These are phyloP conservation scores for Gremmenia infestans DNA, from an alignment of 2,329 filamentous ascomycete species.

Conservation along the genomic window DNA sequence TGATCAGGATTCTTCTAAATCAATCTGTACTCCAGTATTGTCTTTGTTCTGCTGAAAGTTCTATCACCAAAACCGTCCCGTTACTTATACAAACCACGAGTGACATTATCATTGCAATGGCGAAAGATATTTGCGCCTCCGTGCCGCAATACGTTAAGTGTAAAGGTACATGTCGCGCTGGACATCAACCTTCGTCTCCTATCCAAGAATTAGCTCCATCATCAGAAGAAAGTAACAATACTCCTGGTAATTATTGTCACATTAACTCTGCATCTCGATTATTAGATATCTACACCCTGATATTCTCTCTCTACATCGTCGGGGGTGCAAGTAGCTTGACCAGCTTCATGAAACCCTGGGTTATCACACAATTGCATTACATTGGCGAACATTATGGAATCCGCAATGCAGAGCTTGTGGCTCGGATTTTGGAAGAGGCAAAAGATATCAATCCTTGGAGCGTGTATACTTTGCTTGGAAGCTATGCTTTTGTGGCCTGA, in stretches of 20 bases:
- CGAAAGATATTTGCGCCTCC: background rate
- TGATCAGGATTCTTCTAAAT: background rate
- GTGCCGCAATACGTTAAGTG: background rate
- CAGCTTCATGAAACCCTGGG: background rate
- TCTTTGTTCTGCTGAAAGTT: background rate
- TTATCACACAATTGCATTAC: background rate
- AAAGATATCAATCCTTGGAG: constrained; percentile 3
- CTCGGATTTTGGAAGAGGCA: constrained; percentile 4
- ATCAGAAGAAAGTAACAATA: background rate
- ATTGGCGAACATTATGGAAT: background rate
- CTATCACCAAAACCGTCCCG: background rate
- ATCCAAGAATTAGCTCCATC: background rate
- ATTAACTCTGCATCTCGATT: background rate
- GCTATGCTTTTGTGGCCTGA: constrained; percentile 14
- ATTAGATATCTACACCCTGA: background rate
- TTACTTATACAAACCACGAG: background rate
- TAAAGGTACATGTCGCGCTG: background rate
- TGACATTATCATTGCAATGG: background rate
- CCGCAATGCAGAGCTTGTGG: background rate
- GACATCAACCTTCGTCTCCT: background rate
- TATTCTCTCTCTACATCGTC: background rate
- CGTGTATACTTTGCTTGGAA: constrained; percentile 14
- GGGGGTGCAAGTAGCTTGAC: background rate
- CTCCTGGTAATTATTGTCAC: background rate
- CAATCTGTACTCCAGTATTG: background rate